These are phyloP conservation scores for Pestalotiopsis sp. DNA, from an alignment of 2,329 filamentous ascomycete species.

Conservation along the genomic window DNA sequence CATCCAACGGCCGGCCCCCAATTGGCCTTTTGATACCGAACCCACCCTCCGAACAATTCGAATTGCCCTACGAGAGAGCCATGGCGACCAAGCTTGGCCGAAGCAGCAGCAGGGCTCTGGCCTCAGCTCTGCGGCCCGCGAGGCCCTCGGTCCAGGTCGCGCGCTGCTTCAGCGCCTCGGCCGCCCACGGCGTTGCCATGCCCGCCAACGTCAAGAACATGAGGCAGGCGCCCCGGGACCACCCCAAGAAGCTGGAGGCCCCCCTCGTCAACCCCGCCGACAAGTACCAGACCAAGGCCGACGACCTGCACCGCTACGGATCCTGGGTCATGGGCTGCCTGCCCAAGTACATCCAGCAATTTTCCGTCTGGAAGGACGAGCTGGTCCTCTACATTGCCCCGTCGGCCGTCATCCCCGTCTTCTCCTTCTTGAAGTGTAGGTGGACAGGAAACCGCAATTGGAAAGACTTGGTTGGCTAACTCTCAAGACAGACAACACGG, in stretches of 20 bases:
- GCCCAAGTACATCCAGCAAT: slow-evolving; percentile 98
- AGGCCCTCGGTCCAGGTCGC: slow-evolving; percentile 39
- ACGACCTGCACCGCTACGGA: slow-evolving; percentile 90
- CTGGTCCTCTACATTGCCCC: slow-evolving; percentile 92
- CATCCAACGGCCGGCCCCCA: background rate
- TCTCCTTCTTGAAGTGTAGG: slow-evolving; percentile 85
- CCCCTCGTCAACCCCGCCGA: slow-evolving; percentile 90
- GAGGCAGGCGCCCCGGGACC: slow-evolving; percentile 63
- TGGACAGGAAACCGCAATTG: slow-evolving; percentile 17
- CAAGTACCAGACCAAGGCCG: slow-evolving; percentile 86
- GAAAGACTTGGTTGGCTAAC: background rate
- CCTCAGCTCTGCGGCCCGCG: slow-evolving; percentile 57
- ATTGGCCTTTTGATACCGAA: slow-evolving; percentile 45
- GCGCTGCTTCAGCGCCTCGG: slow-evolving; percentile 55
- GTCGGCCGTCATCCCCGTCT: slow-evolving; percentile 84
- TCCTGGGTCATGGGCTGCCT: slow-evolving; percentile 95
- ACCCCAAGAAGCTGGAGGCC: slow-evolving; percentile 67
- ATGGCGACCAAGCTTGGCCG: slow-evolving; percentile 66
- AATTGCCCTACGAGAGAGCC: slow-evolving; percentile 13
- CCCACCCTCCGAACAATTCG: slow-evolving; percentile 24
- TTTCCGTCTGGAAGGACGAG: slow-evolving; percentile 99
- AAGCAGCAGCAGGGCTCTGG: slow-evolving; percentile 52
- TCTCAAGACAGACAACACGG: slow-evolving; percentile 74
- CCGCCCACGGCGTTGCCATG: slow-evolving; percentile 53
- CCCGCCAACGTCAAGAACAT: slow-evolving; percentile 68